These are phyloP conservation scores for Pneumocystis carinii DNA, from an alignment of 1,139 yeast genomes.

Conservation along the genomic window DNA sequence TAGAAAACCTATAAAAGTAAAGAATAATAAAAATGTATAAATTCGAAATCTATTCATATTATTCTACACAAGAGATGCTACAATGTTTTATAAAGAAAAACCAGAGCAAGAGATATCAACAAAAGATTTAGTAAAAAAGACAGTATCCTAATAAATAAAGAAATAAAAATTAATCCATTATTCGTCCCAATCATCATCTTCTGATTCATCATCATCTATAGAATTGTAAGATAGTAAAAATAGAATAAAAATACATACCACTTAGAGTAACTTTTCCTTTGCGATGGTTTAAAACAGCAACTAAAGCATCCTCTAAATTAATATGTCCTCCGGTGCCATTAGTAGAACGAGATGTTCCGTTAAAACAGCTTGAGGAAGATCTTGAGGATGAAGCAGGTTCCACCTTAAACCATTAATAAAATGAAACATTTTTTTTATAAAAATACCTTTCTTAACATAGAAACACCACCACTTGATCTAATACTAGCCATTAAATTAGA, in stretches of 20 bases:
- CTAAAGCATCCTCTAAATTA: constrained; percentile 69
- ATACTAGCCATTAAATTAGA: constrained; percentile 82
- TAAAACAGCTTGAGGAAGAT: background rate
- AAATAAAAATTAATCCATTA: background rate
- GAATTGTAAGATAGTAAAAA: background rate
- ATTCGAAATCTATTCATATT: background rate
- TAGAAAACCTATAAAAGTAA: background rate
- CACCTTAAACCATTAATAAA: constrained; percentile 9
- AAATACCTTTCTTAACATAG: constrained; percentile 45
- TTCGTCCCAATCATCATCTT: constrained; percentile 48
- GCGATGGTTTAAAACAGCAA: constrained; percentile 69
- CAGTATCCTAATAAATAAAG: background rate
- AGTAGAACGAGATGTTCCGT: constrained; percentile 20
- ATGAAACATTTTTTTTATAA: background rate
- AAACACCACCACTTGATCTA: constrained; percentile 63
- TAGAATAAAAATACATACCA: constrained; percentile 26
- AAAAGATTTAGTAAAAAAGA: background rate
- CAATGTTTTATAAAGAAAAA: background rate
- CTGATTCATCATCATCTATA: constrained; percentile 55
- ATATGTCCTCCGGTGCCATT: constrained; percentile 36
- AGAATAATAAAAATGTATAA: background rate
- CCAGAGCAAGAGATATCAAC: background rate
- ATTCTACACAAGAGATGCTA: background rate
- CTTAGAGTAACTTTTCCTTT: constrained; percentile 70
- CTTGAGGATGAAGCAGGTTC: constrained; percentile 10